These are phyloP conservation scores for Botrytis fabae DNA, from an alignment of 2,329 filamentous ascomycete species.

Conservation along the genomic window DNA sequence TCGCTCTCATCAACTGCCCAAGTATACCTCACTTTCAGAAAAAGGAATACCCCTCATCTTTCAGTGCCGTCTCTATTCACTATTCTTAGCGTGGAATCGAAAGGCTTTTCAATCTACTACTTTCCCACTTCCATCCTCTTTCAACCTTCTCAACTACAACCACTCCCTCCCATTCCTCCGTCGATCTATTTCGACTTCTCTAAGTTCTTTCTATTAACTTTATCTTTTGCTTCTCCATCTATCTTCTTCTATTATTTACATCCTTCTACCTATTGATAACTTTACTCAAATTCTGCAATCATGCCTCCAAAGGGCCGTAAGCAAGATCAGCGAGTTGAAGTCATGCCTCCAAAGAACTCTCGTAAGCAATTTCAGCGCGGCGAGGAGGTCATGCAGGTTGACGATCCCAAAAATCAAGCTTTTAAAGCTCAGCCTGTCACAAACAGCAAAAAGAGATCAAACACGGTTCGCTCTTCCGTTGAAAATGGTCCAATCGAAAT, in stretches of 20 bases:
- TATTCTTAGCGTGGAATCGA: background rate
- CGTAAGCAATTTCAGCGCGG: background rate
- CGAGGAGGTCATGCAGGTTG: background rate
- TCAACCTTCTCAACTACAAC: background rate
- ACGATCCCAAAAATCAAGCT: background rate
- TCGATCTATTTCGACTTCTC: background rate
- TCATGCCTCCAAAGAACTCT: background rate
- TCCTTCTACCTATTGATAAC: background rate
- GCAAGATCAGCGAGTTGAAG: background rate
- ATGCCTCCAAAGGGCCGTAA: background rate
- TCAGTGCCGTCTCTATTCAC: conserved; percentile 1
- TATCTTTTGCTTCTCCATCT: background rate
- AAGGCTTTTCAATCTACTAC: background rate
- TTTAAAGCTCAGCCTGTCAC: conserved; percentile 1
- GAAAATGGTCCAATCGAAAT: background rate
- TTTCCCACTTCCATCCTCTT: conserved; percentile 1
- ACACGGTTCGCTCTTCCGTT: background rate
- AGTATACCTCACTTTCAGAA: background rate
- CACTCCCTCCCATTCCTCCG: background rate
- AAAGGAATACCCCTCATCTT: background rate
- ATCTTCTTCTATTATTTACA: background rate
- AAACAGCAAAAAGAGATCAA: background rate
- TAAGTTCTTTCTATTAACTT: background rate
- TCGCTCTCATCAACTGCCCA: background rate
- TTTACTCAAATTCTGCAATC: background rate